Base-by-base conservation (phyloP, 2,329 filamentous ascomycete species). In the Arthrobotrys iridis region DNA sequence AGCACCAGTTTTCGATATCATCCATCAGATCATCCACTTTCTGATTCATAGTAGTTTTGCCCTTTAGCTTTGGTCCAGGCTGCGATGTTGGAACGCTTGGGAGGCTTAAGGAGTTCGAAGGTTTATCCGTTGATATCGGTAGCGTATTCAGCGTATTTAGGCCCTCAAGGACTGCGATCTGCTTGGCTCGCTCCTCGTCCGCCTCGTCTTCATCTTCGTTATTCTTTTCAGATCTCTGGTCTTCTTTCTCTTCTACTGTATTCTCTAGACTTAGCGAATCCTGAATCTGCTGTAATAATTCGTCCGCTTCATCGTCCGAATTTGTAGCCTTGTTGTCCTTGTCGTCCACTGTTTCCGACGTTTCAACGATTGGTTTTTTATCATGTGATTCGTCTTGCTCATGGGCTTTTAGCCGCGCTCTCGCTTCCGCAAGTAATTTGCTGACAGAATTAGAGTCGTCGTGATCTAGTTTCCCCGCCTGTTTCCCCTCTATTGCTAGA, bases 1-100 rank as follows among this genome's bases (percentile, higher is more conserved):
- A 76, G 24, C 72, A 76, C 72, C 72, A 76, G 33, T 76, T 62
- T 24, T 76, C 58, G 18, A 65, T 70, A 60, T 76, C 72, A 33
- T 76, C 72, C 48, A 65, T 65, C 41, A 76, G 11, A 15, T 76
- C 65, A 33, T 76, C 65, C 2, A 71, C 72, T 22, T 76, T 64
- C 24, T 76, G 37, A 6, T 48, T 45, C 26, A 60, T 41, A 5
- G 64, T 68, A 40, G 63, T 71, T 41, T 76, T 76, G 11, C 22
- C 37, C 22, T 57, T 57, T 3, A n/a, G 22, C 18, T 58, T 72
- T 22, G 28, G 22, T 11, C 37, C 59, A 8, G 72, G 72, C 10
- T 76, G 64, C 4, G 58, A 65, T 15, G 24, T 76, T 4, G 72
- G 72, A 15, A 62, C 59, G n/a, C 55, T 30, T 0, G 72, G 72